Evolutionary conservation across 805 yeast species (phyloP).

Genomic region (Blastobotrys terrestris): DNA sequence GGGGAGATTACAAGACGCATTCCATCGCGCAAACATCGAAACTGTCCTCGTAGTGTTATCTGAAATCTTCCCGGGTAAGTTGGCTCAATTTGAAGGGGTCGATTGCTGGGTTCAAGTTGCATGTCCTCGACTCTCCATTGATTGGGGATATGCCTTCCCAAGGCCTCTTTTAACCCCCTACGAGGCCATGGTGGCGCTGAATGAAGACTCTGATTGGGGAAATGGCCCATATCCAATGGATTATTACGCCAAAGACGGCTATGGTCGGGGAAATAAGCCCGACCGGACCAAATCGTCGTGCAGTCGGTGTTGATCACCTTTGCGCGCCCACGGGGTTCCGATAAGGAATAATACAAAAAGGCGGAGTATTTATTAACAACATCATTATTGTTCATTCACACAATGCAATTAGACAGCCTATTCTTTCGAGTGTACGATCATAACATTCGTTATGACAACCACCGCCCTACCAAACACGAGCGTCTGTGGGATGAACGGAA

Average conservation of each 20-base stretch:
- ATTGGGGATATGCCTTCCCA: conserved; percentile 97
- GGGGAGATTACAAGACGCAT: conserved; percentile 51
- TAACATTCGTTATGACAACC: conserved; percentile 24
- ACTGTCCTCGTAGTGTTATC: conserved; percentile 80
- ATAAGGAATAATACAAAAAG: no score
- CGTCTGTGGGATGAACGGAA: conserved; percentile 41
- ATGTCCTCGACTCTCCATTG: conserved; percentile 91
- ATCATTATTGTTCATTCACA: background rate
- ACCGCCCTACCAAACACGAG: conserved; percentile 32
- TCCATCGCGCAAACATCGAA: conserved; percentile 50
- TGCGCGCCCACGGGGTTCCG: no score
- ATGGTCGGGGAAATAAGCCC: conserved; percentile 81
- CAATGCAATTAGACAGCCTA: conserved; percentile 1
- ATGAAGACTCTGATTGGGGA: conserved; percentile 62
- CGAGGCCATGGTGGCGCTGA: conserved; percentile 87
- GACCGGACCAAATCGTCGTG: conserved; percentile 22
- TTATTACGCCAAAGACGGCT: conserved; percentile 83
- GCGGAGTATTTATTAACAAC: background rate
- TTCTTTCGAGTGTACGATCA: conserved; percentile 20
- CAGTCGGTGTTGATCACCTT: background rate
- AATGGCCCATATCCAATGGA: conserved; percentile 77
- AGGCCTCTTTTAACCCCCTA: conserved; percentile 92
- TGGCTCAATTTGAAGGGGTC: conserved; percentile 79
- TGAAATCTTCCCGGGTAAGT: conserved; percentile 88
- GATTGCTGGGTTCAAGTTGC: conserved; percentile 98